phyloP scores from a whole-genome alignment of 345 rosid genomes.

The Aurinia saxatilis region DNA sequence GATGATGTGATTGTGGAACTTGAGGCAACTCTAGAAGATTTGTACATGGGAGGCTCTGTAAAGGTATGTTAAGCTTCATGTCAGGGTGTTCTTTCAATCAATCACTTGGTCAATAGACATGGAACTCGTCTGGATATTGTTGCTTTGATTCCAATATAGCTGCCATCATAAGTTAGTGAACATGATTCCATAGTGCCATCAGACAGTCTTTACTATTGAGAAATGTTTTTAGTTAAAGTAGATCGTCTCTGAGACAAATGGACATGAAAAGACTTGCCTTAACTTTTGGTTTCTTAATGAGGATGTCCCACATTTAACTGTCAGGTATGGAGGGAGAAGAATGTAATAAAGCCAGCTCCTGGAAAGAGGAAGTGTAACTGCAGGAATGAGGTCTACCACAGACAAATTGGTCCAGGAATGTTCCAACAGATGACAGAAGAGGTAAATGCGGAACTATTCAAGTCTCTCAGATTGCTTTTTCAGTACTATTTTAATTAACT shows the following conservation, averaged over 20 bases:
- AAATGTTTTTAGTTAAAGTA: not conserved
- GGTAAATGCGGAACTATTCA: too few relatives aligned
- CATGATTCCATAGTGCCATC: not conserved
- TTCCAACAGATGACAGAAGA: slow-evolving; percentile 99
- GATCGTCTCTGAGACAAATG: not conserved
- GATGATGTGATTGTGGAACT: slow-evolving; percentile 95
- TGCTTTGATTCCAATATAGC: not conserved
- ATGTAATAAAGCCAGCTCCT: slow-evolving; percentile 83
- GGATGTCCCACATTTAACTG: not conserved
- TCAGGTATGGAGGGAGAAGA: slow-evolving; percentile 99
- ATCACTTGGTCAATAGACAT: not conserved
- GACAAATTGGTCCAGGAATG: slow-evolving; percentile 99
- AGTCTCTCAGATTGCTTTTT: not conserved
- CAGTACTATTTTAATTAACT: not conserved
- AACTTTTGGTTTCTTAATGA: slow-evolving; percentile 2
- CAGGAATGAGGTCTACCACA: slow-evolving; percentile 95
- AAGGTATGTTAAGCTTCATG: slow-evolving; percentile 41
- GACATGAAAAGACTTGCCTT: not conserved
- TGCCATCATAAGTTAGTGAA: not conserved
- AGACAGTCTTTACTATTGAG: not conserved
- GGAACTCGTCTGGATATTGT: not conserved
- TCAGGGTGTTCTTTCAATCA: not conserved
- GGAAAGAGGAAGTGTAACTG: slow-evolving; percentile 96
- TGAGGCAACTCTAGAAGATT: slow-evolving; percentile 89
- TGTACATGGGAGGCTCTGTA: slow-evolving; percentile 95